phyloP scores from a whole-genome alignment of 2,329 filamentous ascomycete genomes.

The Stagonosporopsis tanaceti region DNA sequence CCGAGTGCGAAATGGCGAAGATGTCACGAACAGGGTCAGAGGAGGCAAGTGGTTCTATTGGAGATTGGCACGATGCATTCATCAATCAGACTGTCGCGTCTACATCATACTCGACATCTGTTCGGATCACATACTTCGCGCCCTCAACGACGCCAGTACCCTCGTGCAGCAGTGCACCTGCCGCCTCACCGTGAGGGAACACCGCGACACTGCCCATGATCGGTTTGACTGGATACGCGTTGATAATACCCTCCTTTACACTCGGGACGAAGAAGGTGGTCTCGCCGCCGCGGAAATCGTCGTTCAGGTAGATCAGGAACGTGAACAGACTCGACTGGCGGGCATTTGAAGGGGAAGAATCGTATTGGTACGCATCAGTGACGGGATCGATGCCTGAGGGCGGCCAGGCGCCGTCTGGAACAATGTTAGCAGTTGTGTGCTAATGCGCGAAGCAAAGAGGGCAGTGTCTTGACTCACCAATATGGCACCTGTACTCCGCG shows the following conservation, averaged over 20 bases:
- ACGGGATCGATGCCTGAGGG: slow-evolving; percentile 69
- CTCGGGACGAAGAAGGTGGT: slow-evolving; percentile 76
- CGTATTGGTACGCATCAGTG: slow-evolving; percentile 69
- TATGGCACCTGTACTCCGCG: slow-evolving; percentile 75
- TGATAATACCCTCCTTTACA: slow-evolving; percentile 69
- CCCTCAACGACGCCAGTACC: slow-evolving; percentile 74
- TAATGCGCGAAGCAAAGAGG: background rate
- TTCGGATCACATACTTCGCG: slow-evolving; percentile 73
- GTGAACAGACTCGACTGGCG: slow-evolving; percentile 74
- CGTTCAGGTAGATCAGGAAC: slow-evolving; percentile 73
- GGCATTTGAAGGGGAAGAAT: slow-evolving; percentile 65
- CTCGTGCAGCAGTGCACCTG: slow-evolving; percentile 72
- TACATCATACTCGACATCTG: slow-evolving; percentile 75
- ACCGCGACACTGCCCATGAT: slow-evolving; percentile 73
- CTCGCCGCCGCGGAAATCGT: slow-evolving; percentile 75
- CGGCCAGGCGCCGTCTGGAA: slow-evolving; percentile 71
- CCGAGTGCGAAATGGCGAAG: background rate
- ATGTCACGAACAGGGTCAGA: slow-evolving; percentile 1
- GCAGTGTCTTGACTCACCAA: slow-evolving; percentile 48
- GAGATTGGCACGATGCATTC: background rate
- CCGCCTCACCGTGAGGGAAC: slow-evolving; percentile 74
- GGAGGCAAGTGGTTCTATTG: background rate
- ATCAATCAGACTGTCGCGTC: slow-evolving; percentile 27
- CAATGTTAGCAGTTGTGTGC: slow-evolving; percentile 4
- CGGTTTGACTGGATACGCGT: slow-evolving; percentile 73